These are phyloP conservation scores for Desmodesmus armatus DNA, from an alignment of 139 green algal genomes.

Conservation along the genomic window DNA sequence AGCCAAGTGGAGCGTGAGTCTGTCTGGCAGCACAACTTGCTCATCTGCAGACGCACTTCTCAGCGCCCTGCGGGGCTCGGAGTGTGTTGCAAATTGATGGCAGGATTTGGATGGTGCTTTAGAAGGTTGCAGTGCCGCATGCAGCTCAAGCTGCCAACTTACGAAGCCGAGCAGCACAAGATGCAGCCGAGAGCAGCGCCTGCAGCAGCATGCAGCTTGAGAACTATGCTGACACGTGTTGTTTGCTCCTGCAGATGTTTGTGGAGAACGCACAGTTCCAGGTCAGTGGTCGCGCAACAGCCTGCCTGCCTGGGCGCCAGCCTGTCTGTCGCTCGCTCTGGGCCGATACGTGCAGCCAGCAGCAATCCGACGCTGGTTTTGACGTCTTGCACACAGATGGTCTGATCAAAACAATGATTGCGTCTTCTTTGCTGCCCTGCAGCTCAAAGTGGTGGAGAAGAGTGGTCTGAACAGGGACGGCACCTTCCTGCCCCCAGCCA, in stretches of 20 bases:
- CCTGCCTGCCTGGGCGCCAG: too few species aligned
- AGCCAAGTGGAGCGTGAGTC: not conserved
- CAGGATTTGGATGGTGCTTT: not conserved
- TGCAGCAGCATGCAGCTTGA: too few species aligned
- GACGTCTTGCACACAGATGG: not conserved
- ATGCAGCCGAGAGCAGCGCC: too few species aligned
- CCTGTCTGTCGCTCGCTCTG: too few species aligned
- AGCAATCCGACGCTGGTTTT: not conserved
- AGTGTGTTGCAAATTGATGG: not conserved
- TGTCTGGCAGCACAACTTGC: not conserved
- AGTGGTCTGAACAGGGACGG: slow-evolving; percentile 33
- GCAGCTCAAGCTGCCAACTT: not conserved
- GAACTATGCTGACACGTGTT: too few species aligned
- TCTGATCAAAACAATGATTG: not conserved
- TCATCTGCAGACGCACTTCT: not conserved
- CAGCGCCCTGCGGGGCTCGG: not conserved
- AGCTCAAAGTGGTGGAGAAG: slow-evolving; percentile 15
- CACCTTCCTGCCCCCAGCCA: slow-evolving; percentile 20
- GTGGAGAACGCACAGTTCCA: too few species aligned
- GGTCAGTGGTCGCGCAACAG: too few species aligned
- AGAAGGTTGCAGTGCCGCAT: not conserved
- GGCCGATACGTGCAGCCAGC: not conserved
- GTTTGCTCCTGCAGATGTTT: too few species aligned
- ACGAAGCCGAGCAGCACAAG: not conserved
- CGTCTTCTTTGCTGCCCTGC: not conserved